Evolutionary conservation across 2,329 filamentous ascomycete genomes (phyloP), one percentile per base, ranked within the genome.

Genomic region (Aureobasidium sp.): DNA sequence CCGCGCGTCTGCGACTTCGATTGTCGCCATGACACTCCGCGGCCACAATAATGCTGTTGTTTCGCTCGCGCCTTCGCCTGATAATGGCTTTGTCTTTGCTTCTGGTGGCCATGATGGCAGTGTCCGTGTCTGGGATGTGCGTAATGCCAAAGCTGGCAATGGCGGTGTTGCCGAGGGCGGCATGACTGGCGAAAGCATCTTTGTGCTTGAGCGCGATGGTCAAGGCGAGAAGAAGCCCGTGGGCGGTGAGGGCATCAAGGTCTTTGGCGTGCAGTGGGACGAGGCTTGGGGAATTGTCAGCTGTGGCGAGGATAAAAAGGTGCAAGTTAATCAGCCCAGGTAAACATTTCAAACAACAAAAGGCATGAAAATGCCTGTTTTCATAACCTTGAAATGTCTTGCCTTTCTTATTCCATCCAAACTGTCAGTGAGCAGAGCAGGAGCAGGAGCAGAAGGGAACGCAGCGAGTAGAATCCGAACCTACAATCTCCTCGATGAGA

Each of bases 51-150:
- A 96, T 77, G 81, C 81, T 7, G 82, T 88, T 12, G 82, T 85
- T 2, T 77, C 78, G n/a, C 75, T 88, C 42, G 79, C 82, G 14
- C 76, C 77, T 12, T 82, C 85, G 67, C 84, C 84, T 0, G 82
- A 84, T 44, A 92, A 87, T 70, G 85, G 87, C 65, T 90, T 92
- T 76, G 71, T 70, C 37, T 81, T 99, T 9, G 90, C 93, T 0
- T 94, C 89, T 36, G 93, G 85, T n/a, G 89, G 88, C 49, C 90
- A 96, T 74, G 94, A 99, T 74, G 91, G 93, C 37, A 96, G 91
- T 1, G 94, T 90, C 70, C 84, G 91, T 57, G 86, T 99, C 53
- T 99, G 94, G 94, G 94, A 99, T 79, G 84, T 84, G 59, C 80
- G 85, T 72, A 70, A 66, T 31, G 71, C 72, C 37, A 68, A 67